These are phyloP conservation scores for Barnettozyma populi DNA, from an alignment of 805 yeast genomes.

Conservation along the genomic window DNA sequence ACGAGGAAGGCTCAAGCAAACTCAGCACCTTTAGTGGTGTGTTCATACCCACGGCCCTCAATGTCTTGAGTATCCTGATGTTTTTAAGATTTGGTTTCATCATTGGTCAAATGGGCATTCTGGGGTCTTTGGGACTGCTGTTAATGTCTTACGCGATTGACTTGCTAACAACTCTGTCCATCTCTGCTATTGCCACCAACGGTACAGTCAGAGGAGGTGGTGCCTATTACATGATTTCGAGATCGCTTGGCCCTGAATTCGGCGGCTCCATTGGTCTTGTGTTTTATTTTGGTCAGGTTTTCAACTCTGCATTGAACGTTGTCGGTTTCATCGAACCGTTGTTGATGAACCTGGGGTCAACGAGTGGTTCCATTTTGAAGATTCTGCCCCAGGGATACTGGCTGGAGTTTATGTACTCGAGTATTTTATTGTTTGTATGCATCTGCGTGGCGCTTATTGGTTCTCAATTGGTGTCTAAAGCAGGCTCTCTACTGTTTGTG, in stretches of 20 bases:
- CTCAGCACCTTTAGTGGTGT: conserved; percentile 85
- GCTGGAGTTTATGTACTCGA: conserved; percentile 68
- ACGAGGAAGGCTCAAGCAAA: conserved; percentile 34
- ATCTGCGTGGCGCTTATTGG: conserved; percentile 77
- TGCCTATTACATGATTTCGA: conserved; percentile 93
- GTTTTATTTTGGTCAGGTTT: conserved; percentile 89
- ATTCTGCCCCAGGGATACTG: conserved; percentile 66
- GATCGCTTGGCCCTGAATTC: conserved; percentile 95
- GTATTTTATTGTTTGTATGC: conserved; percentile 63
- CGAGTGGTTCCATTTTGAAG: conserved; percentile 48
- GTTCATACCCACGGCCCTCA: conserved; percentile 87
- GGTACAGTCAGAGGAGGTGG: conserved; percentile 99
- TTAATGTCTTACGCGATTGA: conserved; percentile 74
- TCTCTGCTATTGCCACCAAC: conserved; percentile 94
- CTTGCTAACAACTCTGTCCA: conserved; percentile 78
- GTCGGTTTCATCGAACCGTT: conserved; percentile 94
- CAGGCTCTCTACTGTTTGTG: conserved; percentile 71
- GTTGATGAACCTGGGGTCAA: conserved; percentile 65
- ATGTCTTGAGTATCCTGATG: conserved; percentile 91
- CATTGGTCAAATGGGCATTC: conserved; percentile 87
- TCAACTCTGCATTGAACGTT: conserved; percentile 88
- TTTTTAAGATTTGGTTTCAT: conserved; percentile 93
- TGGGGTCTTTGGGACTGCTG: conserved; percentile 68
- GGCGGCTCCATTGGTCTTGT: conserved; percentile 97
- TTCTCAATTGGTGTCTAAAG: conserved; percentile 70